Evolutionary conservation across 2,329 filamentous ascomycete genomes (phyloP).

Genomic region (Sporothrix curviconia): DNA sequence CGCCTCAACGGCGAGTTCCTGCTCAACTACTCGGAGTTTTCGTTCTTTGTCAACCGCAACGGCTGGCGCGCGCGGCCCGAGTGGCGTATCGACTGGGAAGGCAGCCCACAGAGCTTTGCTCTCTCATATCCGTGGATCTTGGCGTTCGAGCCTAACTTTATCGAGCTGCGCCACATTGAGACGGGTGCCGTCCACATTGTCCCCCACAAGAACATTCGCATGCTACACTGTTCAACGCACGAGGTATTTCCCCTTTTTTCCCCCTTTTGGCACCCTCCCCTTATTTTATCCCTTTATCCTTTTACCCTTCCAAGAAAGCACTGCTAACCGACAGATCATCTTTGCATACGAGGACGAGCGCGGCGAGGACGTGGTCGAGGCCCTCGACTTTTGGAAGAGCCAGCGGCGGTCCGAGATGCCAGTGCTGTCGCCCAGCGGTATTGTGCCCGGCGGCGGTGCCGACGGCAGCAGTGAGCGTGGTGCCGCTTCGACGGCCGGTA

Average conservation of each 20-base stretch:
- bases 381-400: conserved; percentile 91
- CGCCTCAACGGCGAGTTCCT: conserved; percentile 94
- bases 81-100: conserved; percentile 98
- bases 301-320: conserved; percentile 48
- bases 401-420: conserved; percentile 38
- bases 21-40: conserved; percentile 97
- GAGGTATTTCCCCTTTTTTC: conserved; percentile 58
- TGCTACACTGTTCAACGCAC: conserved; percentile 94
- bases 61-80: conserved; percentile 94
- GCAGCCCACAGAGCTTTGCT: conserved; percentile 83
- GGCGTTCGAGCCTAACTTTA: conserved; percentile 95
- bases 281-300: background rate
- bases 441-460: conserved; percentile 5
- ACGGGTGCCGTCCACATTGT: conserved; percentile 92
- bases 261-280: too few relatives aligned
- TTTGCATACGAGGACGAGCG: conserved; percentile 96
- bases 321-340: conserved; percentile 62
- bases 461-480: background rate
- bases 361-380: conserved; percentile 88
- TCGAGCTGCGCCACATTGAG: conserved; percentile 93
- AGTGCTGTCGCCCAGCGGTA: too few relatives aligned
- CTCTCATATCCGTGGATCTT: conserved; percentile 95
- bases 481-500: background rate
- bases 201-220: conserved; percentile 91
- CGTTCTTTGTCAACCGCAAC: conserved; percentile 98